A percentile compares a stretch with the other conserved stretches of the same genome.
These are phyloP conservation scores for Botryotinia narcissicola DNA, from an alignment of 2,329 filamentous ascomycete genomes.

Conservation along the genomic window DNA sequence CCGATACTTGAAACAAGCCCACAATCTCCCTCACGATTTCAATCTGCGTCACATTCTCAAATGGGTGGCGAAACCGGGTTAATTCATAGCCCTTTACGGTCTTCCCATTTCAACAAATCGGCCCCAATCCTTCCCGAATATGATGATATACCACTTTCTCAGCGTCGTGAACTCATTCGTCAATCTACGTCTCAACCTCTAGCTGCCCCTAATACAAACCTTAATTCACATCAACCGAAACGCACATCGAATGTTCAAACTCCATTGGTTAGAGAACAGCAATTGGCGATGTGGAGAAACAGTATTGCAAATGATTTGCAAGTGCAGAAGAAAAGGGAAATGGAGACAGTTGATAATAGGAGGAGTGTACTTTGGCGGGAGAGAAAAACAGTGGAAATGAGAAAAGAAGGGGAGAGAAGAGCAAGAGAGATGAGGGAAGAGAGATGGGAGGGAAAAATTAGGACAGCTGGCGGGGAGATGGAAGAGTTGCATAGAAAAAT, in stretches of 20 bases:
- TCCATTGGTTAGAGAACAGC: constrained; percentile 51
- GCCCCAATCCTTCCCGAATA: constrained; percentile 43
- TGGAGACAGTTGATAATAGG: constrained; percentile 50
- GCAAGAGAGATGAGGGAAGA: constrained; percentile 57
- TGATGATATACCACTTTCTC: constrained; percentile 70
- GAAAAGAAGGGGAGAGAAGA: constrained; percentile 54
- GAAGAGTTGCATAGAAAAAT: constrained; percentile 75
- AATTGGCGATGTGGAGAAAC: constrained; percentile 65
- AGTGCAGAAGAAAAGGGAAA: constrained; percentile 33
- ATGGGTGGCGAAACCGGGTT: constrained; percentile 45
- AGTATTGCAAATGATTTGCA: constrained; percentile 63
- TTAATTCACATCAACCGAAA: constrained; percentile 56
- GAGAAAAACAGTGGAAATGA: constrained; percentile 53
- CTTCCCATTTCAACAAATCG: background rate
- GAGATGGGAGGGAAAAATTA: constrained; percentile 72
- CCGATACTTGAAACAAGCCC: constrained; percentile 30
- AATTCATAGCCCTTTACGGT: constrained; percentile 34
- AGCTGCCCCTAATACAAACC: constrained; percentile 36
- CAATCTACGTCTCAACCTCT: constrained; percentile 34
- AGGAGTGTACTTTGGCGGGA: constrained; percentile 58
- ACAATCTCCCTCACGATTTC: background rate
- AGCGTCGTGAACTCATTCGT: constrained; percentile 61
- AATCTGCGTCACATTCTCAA: background rate
- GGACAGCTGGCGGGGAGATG: constrained; percentile 69
- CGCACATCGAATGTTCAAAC: constrained; percentile 47